Conservation (phyloP, 208 protist genomes). For the Trypanosomatidae sp. region DNA sequence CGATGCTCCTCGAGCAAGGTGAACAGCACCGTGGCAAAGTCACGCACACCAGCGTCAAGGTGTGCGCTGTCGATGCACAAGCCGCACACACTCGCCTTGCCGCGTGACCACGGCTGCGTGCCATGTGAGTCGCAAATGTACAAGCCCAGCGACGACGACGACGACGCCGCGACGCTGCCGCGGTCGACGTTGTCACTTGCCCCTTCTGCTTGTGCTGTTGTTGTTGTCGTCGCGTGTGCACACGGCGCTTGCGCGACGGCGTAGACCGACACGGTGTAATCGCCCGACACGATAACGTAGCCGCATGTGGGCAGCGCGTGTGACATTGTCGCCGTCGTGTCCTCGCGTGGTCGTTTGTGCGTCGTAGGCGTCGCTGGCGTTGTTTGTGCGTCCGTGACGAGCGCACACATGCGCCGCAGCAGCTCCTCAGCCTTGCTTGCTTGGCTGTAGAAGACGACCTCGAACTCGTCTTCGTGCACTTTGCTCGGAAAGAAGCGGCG, state of each 20-base stretch:
- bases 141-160: conserved; percentile 41
- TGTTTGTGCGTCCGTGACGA: conserved; percentile 6
- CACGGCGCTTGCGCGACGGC: conserved; percentile 51
- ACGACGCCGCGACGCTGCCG: not conserved
- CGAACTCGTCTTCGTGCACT: conserved; percentile 55
- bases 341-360: not conserved
- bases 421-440: conserved; percentile 20
- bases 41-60: conserved; percentile 59
- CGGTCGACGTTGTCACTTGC: no score
- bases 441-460: conserved; percentile 80
- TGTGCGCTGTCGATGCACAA: conserved; percentile 27
- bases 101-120: conserved; percentile 72
- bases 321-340: not conserved
- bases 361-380: conserved; percentile 1
- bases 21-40: conserved; percentile 72
- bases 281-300: conserved; percentile 81
- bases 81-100: conserved; percentile 58
- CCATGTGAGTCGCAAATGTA: conserved; percentile 83
- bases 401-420: conserved; percentile 34
- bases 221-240: no score
- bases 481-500: conserved; percentile 55
- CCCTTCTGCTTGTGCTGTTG: not conserved
- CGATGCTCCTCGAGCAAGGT: conserved; percentile 70
- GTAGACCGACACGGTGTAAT: conserved; percentile 82
- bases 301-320: conserved; percentile 31